A percentile compares a stretch with the other conserved stretches of the same genome.
Conservation (phyloP, 2,329 filamentous ascomycete genomes). For the Chaetothyriales sp. region DNA sequence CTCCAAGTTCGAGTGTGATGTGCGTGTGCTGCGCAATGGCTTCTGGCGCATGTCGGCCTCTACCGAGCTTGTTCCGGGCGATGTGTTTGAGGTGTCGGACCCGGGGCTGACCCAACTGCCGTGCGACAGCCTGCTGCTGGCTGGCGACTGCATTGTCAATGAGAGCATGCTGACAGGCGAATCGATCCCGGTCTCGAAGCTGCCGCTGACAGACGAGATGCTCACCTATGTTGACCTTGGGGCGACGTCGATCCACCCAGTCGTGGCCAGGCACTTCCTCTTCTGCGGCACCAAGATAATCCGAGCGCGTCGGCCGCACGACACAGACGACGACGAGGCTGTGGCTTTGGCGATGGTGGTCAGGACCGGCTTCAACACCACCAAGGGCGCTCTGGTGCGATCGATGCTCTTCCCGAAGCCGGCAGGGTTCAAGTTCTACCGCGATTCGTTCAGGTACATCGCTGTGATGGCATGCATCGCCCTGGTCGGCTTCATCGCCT, state of each 20-base stretch:
- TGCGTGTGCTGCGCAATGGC: conserved; percentile 80
- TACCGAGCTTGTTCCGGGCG: conserved; percentile 78
- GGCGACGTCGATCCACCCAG: conserved; percentile 66
- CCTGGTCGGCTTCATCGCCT: conserved; percentile 71
- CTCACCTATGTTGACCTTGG: conserved; percentile 61
- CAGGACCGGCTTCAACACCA: conserved; percentile 91
- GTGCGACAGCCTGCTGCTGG: conserved; percentile 77
- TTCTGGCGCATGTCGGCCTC: conserved; percentile 90
- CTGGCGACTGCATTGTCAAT: conserved; percentile 94
- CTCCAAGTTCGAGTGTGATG: conserved; percentile 86
- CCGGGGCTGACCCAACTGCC: conserved; percentile 77
- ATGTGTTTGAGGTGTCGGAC: conserved; percentile 94
- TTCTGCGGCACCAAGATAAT: conserved; percentile 95
- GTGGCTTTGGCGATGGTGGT: conserved; percentile 84
- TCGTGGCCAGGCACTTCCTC: conserved; percentile 74
- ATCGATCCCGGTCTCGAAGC: conserved; percentile 90
- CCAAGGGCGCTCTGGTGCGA: conserved; percentile 84
- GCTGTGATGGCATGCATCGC: conserved; percentile 88
- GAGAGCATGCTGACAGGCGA: conserved; percentile 98
- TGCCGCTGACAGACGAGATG: conserved; percentile 65
- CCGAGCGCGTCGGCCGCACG: conserved; percentile 72
- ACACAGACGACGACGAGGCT: conserved; percentile 71
- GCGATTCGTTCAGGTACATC: conserved; percentile 94
- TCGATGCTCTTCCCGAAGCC: conserved; percentile 99
- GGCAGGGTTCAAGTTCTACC: conserved; percentile 95